These are phyloP conservation scores for Pleurotus sapidus DNA, from an alignment of 768 basidiomycete genomes.

Conservation along the genomic window DNA sequence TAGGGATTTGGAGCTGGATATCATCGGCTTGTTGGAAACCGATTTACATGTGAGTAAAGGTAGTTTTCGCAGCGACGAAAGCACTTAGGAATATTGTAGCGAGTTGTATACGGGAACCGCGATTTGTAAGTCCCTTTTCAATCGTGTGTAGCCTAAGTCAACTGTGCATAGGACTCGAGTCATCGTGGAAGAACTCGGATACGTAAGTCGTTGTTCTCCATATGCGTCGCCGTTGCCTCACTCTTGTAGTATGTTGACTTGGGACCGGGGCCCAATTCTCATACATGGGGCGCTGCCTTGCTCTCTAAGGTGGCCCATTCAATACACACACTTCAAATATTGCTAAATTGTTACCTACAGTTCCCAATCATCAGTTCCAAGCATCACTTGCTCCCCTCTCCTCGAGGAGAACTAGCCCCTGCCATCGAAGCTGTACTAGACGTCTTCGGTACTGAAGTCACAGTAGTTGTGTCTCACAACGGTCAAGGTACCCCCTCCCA, in stretches of 20 bases:
- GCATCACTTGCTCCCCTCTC: slow-evolving; percentile 87
- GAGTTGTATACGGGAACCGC: slow-evolving; percentile 78
- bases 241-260: slow-evolving; percentile 72
- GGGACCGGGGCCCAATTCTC: slow-evolving; percentile 83
- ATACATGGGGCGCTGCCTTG: slow-evolving; percentile 87
- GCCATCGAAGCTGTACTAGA: slow-evolving; percentile 87
- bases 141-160: background rate
- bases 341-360: slow-evolving; percentile 26
- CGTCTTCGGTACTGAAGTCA: slow-evolving; percentile 72
- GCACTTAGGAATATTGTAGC: slow-evolving; percentile 29
- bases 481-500: slow-evolving; percentile 63
- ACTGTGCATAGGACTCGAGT: slow-evolving; percentile 59
- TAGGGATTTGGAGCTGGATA: slow-evolving; percentile 82
- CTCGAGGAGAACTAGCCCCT: slow-evolving; percentile 81
- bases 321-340: background rate
- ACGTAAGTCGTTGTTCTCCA: slow-evolving; percentile 45
- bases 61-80: background rate
- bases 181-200: slow-evolving; percentile 74
- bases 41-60: slow-evolving; percentile 68
- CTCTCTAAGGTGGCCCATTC: slow-evolving; percentile 61
- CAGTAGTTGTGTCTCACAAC: slow-evolving; percentile 87
- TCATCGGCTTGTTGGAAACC: slow-evolving; percentile 83
- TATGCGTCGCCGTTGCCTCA: background rate
- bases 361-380: slow-evolving; percentile 87
- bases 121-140: slow-evolving; percentile 55